Base-by-base conservation (phyloP, 2,329 filamentous ascomycete species). In the Ceratocystis ficicola region DNA sequence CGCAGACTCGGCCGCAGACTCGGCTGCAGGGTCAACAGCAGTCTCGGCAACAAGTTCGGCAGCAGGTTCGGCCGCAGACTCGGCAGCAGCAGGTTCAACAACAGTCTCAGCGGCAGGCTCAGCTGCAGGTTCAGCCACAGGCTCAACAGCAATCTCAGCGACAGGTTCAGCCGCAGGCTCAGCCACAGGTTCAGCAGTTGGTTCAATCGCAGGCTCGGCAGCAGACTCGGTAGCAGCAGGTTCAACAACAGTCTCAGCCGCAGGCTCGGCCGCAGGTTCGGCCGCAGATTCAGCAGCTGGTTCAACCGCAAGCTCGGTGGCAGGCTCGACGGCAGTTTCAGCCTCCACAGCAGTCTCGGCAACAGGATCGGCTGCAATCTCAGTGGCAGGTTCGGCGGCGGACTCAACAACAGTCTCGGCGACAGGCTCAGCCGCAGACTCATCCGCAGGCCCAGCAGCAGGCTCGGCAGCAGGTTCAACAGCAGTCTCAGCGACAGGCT, bases 191-290 rank as follows among this genome's bases (percentile, higher is more conserved):
- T 67, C 65, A 36, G 17, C 20, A 10, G 17, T 36, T 8, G 62
- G 22, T 20, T 64, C 52, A 30, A 6, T 41, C 7, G 22, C 5
- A 32, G 44, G 20, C 2, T 63, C 62, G 25, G 8, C 36, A 8
- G n/a, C 63, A 44, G 32, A 2, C 28, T 30, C 60, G 32, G 28
- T 10, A 3, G 55, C 8, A n/a, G 22, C 5, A 32, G 44, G 20
- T 5, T 63, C 62, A 36, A 4, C 36, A 8, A 25, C 63, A 44
- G 32, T 1, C 28, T 30, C 60, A n/a, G 28, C 10, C 1, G 55
- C 8, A 48, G 63, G 36, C 15, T 69, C 63, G 5, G 50, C 61
- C 17, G 32, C 44, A 2, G 57, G 3, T n/a, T 64, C 55, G 3
- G n/a, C 62, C 41, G 7, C 20, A 36, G 30, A 0, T 5, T 32